A percentile compares a stretch with the other conserved stretches of the same genome.
These are phyloP conservation scores for Euphrasia arctica DNA, from an alignment of 305 asterid genomes.

Conservation along the genomic window DNA sequence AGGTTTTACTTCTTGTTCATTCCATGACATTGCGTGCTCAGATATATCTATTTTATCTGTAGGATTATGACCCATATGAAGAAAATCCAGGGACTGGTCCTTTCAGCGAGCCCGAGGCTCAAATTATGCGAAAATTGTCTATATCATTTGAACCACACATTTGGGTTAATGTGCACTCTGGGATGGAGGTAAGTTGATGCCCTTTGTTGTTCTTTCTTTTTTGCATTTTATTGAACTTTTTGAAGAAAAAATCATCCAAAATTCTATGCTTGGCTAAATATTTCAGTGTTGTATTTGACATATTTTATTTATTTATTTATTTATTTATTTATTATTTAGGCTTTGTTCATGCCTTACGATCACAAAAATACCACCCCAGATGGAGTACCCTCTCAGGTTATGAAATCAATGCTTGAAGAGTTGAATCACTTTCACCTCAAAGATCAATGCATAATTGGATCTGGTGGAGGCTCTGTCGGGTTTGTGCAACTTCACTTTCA, in stretches of 20 bases:
- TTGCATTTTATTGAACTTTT: background rate
- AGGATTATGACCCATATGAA: slow-evolving; percentile 96
- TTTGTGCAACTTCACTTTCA: slow-evolving; percentile 37
- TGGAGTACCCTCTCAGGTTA: slow-evolving; percentile 73
- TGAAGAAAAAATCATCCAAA: background rate
- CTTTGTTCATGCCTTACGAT: slow-evolving; percentile 95
- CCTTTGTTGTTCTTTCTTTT: background rate
- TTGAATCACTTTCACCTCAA: slow-evolving; percentile 79
- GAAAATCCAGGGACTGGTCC: slow-evolving; percentile 92
- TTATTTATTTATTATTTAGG: slow-evolving; percentile 39
- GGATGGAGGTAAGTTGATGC: slow-evolving; percentile 71
- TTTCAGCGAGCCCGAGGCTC: slow-evolving; percentile 89
- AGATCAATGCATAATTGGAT: slow-evolving; percentile 80
- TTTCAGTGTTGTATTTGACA: background rate
- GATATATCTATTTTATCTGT: slow-evolving; percentile 20
- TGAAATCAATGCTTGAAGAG: slow-evolving; percentile 80
- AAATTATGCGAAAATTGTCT: slow-evolving; percentile 78
- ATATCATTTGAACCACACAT: slow-evolving; percentile 88
- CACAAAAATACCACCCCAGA: slow-evolving; percentile 94
- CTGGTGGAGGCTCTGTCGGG: slow-evolving; percentile 99
- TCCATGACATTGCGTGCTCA: slow-evolving; percentile 21
- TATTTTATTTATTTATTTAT: slow-evolving; percentile 18
- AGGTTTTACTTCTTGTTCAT: slow-evolving; percentile 19
- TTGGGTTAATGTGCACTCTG: slow-evolving; percentile 98
- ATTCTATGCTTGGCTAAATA: background rate